Evolutionary conservation across 345 rosid genomes (phyloP), one percentile per base, ranked within the genome.

Genomic region (Eutrema japonicum): DNA sequence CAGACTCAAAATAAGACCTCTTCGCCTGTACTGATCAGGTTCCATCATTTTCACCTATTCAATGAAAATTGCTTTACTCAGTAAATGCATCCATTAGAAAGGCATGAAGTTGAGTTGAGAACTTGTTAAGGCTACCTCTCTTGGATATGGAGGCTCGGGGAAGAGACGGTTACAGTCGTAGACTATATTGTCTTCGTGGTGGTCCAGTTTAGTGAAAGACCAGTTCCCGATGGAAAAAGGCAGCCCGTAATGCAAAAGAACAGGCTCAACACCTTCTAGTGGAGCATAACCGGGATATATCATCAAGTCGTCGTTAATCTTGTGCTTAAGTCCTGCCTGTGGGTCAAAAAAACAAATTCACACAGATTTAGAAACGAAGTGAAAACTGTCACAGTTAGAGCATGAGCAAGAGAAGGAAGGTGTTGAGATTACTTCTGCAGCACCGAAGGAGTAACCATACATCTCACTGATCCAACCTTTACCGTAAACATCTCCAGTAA

Each of bases 391-490:
- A 74, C 5, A 4, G 33, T 37, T 5, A 4, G 18, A 30, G 37
- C 10, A 53, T 29, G 59, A 54, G 59, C 38, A 13, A 67, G 50
- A 64, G 40, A 60, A 76, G 68, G 64, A 13, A 54, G 65, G 80
- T 11, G 76, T 22, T 16, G 65, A 65, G 82, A 65, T 70, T 68
- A 95, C 99, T 72, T 95, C 92, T 29, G 99, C 98, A 8, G 99
- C 99, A 76, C 99, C 99, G 78, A 95, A 95, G 43, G 99, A 92
- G 85, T 95, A 95, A 79, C 99, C 99, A 81, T 92, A 92, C 98
- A 95, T 95, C 87, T 95, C 99, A 76, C 98, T 95, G 62, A 95
- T 95, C 98, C 98, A 95, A 68, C 99, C 98, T 83, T 80, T 59
- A 8, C 89, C 96, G 49, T 95, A 95, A 77, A 92, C 89, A 74